Evolutionary conservation across 23 red algal species (phyloP), one percentile per base, ranked within the genome.

Genomic region (Agarophyton chilense): DNA sequence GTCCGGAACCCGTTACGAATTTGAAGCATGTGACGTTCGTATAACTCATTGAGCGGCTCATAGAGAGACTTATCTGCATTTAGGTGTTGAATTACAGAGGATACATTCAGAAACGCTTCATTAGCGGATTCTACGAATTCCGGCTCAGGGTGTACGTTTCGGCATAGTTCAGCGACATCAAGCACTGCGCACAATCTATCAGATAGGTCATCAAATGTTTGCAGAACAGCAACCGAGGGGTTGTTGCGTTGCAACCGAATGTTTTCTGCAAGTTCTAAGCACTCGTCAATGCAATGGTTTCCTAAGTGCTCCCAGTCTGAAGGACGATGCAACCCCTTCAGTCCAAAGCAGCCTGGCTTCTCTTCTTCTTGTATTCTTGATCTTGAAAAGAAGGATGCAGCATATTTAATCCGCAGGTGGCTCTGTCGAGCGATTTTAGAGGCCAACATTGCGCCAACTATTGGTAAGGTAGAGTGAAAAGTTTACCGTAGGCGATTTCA

Each of bases 131-230:
- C 67, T 39, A 90, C 91, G 77, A 92, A 91, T 4, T 87, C 92
- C 26, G 93, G 84, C 13, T 99, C 97, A 29, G 97, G 93, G 31
- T 95, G 93, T 35, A 96, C 84, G 42, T 99, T 89, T 68, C 97
- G 56, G 63, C 85, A 90, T 22, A 99, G 90, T 83, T 99, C 97
- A 9, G 94, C 91, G 44, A 83, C 81, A 78, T 99, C 97, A 14
- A 99, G 63, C 10, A 99, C 97, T 26, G 26, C 47, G 73, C 97
- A 99, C 11, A 99, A 90, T 50, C 87, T 84, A 40, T 99, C 87
- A 17, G 97, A 99, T 21, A 99, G 73, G 33, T 87, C 88, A 64
- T 99, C 97, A 63, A 98, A 94, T 42, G 62, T 43, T 51, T 94
- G 84, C 4, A 99, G 78, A 9, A 96, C 78, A 4, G 57, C 16